Evolutionary conservation across 2,329 filamentous ascomycete genomes (phyloP), one percentile per base, ranked within the genome.

Genomic region (Akanthomyces muscarius): DNA sequence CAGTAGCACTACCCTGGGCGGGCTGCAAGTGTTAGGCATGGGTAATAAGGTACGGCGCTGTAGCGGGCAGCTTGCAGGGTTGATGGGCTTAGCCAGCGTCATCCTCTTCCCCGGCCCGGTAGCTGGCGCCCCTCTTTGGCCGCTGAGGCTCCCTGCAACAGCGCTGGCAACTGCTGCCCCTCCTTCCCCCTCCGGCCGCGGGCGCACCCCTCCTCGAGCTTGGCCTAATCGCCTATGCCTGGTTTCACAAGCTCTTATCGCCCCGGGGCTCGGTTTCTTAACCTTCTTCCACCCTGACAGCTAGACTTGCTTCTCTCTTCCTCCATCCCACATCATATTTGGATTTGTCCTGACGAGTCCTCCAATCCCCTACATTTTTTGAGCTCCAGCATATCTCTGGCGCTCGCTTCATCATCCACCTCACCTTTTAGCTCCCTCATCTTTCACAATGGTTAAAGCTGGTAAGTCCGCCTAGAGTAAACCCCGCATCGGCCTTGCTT

Each of bases 361-460:
- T 11, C 7, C 60, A 41, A 55, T 36, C 6, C n/a, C 36, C n/a
- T 52, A 23, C 48, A 42, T 33, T 21, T 25, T 25, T 42, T 42
- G 60, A 56, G 60, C 60, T 33, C 51, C 52, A 36, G 51, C 10
- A 50, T n/a, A 54, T 47, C 25, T 36, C 51, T 55, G 60, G 51
- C 11, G 42, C 51, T 60, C 48, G 23, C 50, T 41, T 33, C 42
- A 23, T 41, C 42, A 45, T 55, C 18, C 11, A 45, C 47, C 36
- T 25, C 30, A n/a, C 53, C 44, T 57, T 57, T 53, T 42, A 38
- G 25, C 53, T 59, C 48, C 63, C 61, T 62, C 64, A 60, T 64
- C 42, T 55, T 66, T 67, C 65, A 70, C 65, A 68, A 65, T 71
- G 84, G 84, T 86, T 70, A 86, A 86, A 78, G 84, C 84, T 76